Conservation (phyloP, 257 asterid genomes). For the Eustoma russellianum region DNA sequence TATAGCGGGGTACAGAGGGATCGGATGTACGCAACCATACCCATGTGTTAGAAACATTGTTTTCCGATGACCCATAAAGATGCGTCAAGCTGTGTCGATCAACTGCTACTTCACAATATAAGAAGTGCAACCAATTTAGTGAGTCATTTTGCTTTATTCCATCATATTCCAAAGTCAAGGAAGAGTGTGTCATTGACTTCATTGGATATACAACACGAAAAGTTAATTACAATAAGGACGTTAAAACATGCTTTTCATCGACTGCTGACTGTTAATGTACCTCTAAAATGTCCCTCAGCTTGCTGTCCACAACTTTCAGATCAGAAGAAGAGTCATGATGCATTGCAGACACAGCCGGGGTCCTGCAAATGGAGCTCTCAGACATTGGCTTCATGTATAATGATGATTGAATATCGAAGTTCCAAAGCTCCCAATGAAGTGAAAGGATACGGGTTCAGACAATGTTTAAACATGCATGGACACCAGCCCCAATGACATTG, state of each 20-base stretch:
- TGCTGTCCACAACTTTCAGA: constrained; percentile 69
- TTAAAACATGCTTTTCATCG: not conserved
- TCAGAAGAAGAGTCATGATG: constrained; percentile 78
- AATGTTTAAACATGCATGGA: not conserved
- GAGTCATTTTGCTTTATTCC: too few species aligned
- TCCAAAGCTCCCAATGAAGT: not conserved
- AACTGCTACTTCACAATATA: too few species aligned
- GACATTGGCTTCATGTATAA: constrained; percentile 6
- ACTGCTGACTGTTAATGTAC: constrained; percentile 16
- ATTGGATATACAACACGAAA: not conserved
- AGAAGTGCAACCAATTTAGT: too few species aligned
- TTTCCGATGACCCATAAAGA: too few species aligned
- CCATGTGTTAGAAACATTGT: too few species aligned
- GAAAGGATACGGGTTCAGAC: not conserved
- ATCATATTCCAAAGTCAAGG: too few species aligned
- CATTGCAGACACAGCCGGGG: constrained; percentile 72
- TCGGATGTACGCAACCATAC: too few species aligned
- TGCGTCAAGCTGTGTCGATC: too few species aligned
- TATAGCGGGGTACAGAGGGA: too few species aligned
- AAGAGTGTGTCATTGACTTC: too few species aligned
- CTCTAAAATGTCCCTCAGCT: constrained; percentile 68
- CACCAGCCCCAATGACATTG: not conserved
- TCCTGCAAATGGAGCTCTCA: constrained; percentile 34
- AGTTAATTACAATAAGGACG: not conserved
- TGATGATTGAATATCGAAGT: not conserved